phyloP scores from a whole-genome alignment of 225 moss, liverwort and hornwort genomes.

The Pleurozium schreberi region DNA sequence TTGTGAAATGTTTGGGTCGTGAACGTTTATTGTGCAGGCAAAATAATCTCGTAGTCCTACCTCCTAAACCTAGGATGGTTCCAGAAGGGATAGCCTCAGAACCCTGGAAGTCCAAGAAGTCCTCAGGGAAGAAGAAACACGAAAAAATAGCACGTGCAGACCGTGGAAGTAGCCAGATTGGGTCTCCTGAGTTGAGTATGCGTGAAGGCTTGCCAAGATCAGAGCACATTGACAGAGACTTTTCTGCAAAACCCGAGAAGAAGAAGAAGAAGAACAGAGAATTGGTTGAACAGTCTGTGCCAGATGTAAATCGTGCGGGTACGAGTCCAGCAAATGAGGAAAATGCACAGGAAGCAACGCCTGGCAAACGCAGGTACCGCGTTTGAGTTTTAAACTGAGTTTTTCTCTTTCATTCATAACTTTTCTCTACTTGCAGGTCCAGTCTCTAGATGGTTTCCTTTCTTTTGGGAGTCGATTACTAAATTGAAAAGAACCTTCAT shows the following conservation, averaged over 20 bases:
- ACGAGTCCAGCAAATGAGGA: background rate
- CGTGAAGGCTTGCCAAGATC: conserved; percentile 16
- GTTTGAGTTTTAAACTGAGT: background rate
- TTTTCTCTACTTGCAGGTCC: background rate
- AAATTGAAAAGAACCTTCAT: background rate
- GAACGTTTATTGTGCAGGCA: conserved; percentile 6
- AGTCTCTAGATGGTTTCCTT: background rate
- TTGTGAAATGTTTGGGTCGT: background rate
- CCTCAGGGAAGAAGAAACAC: conserved; percentile 18
- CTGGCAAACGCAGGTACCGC: conserved; percentile 22
- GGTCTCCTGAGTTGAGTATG: conserved; percentile 15
- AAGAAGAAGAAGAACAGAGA: conserved; percentile 36
- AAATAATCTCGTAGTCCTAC: background rate
- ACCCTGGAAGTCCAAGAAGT: conserved; percentile 5
- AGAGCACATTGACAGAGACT: conserved; percentile 11
- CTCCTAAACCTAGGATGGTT: background rate
- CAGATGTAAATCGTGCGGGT: background rate
- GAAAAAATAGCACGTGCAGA: conserved; percentile 6
- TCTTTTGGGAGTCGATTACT: background rate
- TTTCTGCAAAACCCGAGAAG: conserved; percentile 15
- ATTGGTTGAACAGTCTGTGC: background rate
- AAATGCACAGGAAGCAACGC: background rate
- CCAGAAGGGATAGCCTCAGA: background rate
- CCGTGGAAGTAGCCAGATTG: conserved; percentile 8
- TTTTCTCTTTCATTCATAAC: background rate